Conservation (phyloP, 164 flowering plant species). For the Cinnamomum micranthum region DNA sequence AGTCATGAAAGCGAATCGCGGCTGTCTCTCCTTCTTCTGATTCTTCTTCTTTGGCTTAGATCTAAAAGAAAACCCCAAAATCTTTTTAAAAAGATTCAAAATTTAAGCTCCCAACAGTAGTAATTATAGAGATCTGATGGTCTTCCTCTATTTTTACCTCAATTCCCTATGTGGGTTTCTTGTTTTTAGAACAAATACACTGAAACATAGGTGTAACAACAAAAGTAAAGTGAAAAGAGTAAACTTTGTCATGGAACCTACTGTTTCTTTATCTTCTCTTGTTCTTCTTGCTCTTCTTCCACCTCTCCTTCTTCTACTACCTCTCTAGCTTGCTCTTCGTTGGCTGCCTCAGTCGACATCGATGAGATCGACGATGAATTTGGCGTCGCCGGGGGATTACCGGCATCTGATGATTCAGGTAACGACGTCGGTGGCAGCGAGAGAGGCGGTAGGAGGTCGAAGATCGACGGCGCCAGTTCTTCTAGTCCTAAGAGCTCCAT, state of each 20-base stretch:
- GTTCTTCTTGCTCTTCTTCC: conserved; percentile 16
- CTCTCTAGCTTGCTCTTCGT: conserved; percentile 27
- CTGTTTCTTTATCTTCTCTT: conserved; percentile 46
- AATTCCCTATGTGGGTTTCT: neutral
- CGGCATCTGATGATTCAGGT: conserved; percentile 49
- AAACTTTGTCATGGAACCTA: neutral
- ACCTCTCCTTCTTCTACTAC: conserved; percentile 9
- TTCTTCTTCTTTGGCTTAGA: conserved; percentile 77
- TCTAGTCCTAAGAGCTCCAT: conserved; percentile 54
- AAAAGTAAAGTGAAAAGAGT: neutral
- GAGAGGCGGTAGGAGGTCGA: conserved; percentile 27
- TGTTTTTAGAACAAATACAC: neutral
- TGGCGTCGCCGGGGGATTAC: conserved; percentile 63
- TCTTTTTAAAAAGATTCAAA: neutral
- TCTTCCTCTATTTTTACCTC: neutral
- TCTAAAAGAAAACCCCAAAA: conserved; percentile 19
- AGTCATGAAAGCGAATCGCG: conserved; percentile 91
- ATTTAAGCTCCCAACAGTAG: neutral
- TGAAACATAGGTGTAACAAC: neutral
- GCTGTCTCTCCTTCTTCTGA: conserved; percentile 61
- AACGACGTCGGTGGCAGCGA: conserved; percentile 7
- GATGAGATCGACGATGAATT: conserved; percentile 73
- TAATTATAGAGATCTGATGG: neutral
- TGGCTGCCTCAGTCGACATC: conserved; percentile 55
- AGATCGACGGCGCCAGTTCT: conserved; percentile 32